Evolutionary conservation across 257 asterid genomes (phyloP), one percentile per base, ranked within the genome.

Genomic region (Salvia miltiorrhiza): DNA sequence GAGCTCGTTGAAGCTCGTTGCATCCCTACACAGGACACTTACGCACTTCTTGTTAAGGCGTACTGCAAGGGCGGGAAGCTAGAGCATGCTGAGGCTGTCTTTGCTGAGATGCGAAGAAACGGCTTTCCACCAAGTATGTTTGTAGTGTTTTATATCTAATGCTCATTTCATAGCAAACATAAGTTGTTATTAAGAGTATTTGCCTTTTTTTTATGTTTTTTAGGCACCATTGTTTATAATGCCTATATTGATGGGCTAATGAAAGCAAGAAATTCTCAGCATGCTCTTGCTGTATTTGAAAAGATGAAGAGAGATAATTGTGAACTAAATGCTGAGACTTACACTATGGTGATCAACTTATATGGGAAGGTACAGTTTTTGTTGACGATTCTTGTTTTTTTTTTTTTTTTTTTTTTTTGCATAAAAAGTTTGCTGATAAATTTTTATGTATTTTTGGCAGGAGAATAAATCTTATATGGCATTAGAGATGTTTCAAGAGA

Each of bases 21-120:
- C 73, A 68, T 92, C 59, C 96, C 96, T 0, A 92, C 97, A 16
- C 87, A 91, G 75, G 95, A 91, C 74, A 91, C 97, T 44, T 91
- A 82, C 53, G 96, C 97, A 23, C 88, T 92, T 75, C 96, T 92
- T 9, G 32, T 78, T 7, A 92, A 86, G 80, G 95, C 92, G 5
- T 89, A 84, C 66, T 83, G 95, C 71, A 81, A 76, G 76, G 76
- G 88, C 65, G 87, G 89, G 57, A 76, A 77, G 78, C 61, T 85
- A 55, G 90, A 84, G 62, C 86, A 81, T 35, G 92, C 90, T 21
- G 93, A 89, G 77, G 91, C 96, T 28, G 85, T 89, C 63, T 83
- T 91, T 45, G 66, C 80, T 8, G 95, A 87, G 84, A 85, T 91
- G 93, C 78, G 82, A 44, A 84, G 78, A 55, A 74, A 77, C 57